Base-by-base conservation (phyloP, 345 rosid genomes). In the Microthlaspi erraticum region DNA sequence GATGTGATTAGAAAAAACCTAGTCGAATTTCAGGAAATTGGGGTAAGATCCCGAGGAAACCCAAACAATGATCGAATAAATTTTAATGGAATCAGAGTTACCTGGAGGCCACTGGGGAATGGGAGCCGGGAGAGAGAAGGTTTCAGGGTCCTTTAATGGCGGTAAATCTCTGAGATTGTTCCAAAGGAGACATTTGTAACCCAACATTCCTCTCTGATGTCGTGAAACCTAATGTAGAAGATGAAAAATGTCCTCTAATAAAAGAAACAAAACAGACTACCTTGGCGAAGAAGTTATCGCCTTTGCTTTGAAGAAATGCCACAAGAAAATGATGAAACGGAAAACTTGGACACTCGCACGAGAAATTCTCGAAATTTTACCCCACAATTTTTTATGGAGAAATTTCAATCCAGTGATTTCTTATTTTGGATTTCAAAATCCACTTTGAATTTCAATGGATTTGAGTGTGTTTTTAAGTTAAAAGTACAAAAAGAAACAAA, bases 31-130 rank as follows among this genome's bases (percentile, higher is more conserved):
- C 11, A 57, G 14, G 32, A 36, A 45, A 32, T 10, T 10, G 43
- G 46, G 50, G 8, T 31, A 17, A 55, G 14, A 32, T 55, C 16
- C 23, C 31, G 20, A 16, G 38, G 26, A 61, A 29, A 84, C 29
- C 4, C 29, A 26, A 26, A 26, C 29, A 26, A 2, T 26, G 3
- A 26, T 26, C 29, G 29, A 26, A 26, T 26, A 26, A 23, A 26
- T 26, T 26, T 26, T 26, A 26, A 26, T 26, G 26, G 59, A 57
- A 26, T 38, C 9, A 1, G 31, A 38, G 16, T 20, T 74, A 93
- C 98, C 97, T 53, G 72, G 78, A 64, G 97, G 92, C 93, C 97
- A 90, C 11, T 71, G 70, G 43, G 97, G 92, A 37, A 85, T 83
- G 9, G 91, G 71, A 44, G 87, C 56, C 6, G 92, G 96, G 45